Conservation (phyloP, 345 rosid species). For the Pistacia integerrima region DNA sequence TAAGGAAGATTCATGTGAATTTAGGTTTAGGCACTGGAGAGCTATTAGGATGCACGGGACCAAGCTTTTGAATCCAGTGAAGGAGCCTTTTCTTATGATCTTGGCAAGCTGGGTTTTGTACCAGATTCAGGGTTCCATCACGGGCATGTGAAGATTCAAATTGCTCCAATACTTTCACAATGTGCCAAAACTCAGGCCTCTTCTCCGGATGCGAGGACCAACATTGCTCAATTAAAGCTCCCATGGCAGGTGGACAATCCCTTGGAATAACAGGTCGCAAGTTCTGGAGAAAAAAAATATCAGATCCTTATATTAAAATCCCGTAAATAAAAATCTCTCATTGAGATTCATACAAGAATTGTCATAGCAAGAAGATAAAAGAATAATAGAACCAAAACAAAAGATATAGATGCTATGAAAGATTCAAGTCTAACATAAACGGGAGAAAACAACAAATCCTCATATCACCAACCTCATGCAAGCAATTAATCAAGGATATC, state of each 20-base stretch:
- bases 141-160: constrained; percentile 60
- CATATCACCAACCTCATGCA: not conserved
- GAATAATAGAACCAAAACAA: not conserved
- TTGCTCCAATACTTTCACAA: constrained; percentile 86
- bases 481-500: not conserved
- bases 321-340: not conserved
- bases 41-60: constrained; percentile 47
- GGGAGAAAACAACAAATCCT: not conserved
- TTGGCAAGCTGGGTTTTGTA: constrained; percentile 42
- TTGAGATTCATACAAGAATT: not conserved
- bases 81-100: constrained; percentile 82
- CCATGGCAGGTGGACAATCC: constrained; percentile 74
- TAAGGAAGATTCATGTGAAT: constrained; percentile 44
- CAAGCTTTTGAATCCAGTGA: constrained; percentile 91
- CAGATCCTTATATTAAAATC: not conserved
- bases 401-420: not conserved
- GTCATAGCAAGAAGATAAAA: not conserved
- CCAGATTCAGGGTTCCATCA: constrained; percentile 70
- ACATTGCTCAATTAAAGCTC: constrained; percentile 88
- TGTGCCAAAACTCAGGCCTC: constrained; percentile 96
- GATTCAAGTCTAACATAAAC: not conserved
- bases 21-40: constrained; percentile 62
- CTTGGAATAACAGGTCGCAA: constrained; percentile 76
- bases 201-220: constrained; percentile 88
- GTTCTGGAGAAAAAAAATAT: constrained; percentile 41